These are phyloP conservation scores for Rugiboletus extremiorientalis DNA, from an alignment of 1,284 basidiomycete species.

Conservation along the genomic window DNA sequence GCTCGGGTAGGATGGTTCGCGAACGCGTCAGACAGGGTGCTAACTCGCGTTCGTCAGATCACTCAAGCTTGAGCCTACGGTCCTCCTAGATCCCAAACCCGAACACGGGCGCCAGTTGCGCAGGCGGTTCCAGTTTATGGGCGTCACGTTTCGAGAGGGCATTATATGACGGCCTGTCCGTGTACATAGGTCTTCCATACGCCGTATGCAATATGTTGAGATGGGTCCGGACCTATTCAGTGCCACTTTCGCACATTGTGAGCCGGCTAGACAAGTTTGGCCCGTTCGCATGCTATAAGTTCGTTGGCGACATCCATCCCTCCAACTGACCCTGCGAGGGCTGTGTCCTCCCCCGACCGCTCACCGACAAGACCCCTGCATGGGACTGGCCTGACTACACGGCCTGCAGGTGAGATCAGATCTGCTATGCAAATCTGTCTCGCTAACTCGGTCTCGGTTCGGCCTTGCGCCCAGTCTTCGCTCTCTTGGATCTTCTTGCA, in stretches of 20 bases:
- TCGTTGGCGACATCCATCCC: constrained; percentile 22
- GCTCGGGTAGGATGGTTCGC: constrained; percentile 16
- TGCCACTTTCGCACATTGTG: constrained; percentile 34
- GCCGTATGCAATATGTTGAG: constrained; percentile 4
- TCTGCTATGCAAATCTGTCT: not conserved
- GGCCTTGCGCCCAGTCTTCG: constrained; percentile 12
- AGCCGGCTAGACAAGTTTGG: constrained; percentile 23
- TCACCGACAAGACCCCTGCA: constrained; percentile 15
- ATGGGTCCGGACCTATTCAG: constrained; percentile 2
- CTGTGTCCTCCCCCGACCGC: constrained; percentile 3
- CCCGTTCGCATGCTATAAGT: constrained; percentile 12
- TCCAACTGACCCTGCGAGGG: constrained; percentile 8
- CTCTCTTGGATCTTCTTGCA: constrained; percentile 28
- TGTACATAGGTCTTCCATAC: too few relatives aligned
- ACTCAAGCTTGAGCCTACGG: constrained; percentile 27
- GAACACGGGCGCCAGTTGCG: constrained; percentile 1
- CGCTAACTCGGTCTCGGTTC: constrained; percentile 2
- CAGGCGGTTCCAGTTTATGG: constrained; percentile 12
- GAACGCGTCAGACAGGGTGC: not conserved
- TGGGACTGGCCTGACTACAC: constrained; percentile 28
- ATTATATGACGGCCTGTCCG: constrained; percentile 21
- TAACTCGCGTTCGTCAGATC: constrained; percentile 23
- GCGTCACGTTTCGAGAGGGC: constrained; percentile 15
- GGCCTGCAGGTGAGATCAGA: constrained; percentile 25
- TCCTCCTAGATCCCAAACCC: constrained; percentile 23